phyloP scores from a whole-genome alignment of 768 basidiomycete species.

The Leucogyrophana mollusca region DNA sequence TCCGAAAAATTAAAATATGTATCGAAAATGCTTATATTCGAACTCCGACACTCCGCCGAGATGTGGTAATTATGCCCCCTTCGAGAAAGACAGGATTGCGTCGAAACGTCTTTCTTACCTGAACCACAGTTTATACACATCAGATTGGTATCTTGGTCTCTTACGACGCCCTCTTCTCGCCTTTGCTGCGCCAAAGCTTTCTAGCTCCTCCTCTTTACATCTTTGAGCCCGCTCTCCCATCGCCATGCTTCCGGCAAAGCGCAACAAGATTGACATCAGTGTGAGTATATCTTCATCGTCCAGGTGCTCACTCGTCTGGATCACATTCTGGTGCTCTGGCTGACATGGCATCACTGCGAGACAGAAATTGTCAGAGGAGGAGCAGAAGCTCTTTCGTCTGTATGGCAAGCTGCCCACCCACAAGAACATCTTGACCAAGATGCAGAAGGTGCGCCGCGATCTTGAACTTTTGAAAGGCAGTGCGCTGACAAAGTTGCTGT shows the following conservation, averaged over 20 bases:
- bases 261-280: constrained; percentile 94
- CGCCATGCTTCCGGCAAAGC: constrained; percentile 71
- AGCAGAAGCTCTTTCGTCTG: constrained; percentile 90
- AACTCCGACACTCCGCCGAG: constrained; percentile 27
- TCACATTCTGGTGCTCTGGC: constrained; percentile 19
- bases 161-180: constrained; percentile 5
- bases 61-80: constrained; percentile 16
- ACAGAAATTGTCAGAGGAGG: constrained; percentile 82
- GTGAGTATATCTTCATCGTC: constrained; percentile 46
- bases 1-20: not conserved
- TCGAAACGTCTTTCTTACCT: constrained; percentile 9
- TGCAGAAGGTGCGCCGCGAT: constrained; percentile 78
- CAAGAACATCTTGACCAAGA: constrained; percentile 91
- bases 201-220: constrained; percentile 24
- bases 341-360: constrained; percentile 6
- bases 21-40: constrained; percentile 10
- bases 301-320: not conserved
- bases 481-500: constrained; percentile 9
- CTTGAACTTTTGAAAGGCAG: not conserved
- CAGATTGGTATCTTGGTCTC: not conserved
- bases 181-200: constrained; percentile 13
- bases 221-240: constrained; percentile 15
- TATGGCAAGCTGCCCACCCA: constrained; percentile 94
- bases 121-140: constrained; percentile 1
- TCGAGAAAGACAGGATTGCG: constrained; percentile 5